Conservation (phyloP, 345 rosid genomes). For the Rhizophora mangle region DNA sequence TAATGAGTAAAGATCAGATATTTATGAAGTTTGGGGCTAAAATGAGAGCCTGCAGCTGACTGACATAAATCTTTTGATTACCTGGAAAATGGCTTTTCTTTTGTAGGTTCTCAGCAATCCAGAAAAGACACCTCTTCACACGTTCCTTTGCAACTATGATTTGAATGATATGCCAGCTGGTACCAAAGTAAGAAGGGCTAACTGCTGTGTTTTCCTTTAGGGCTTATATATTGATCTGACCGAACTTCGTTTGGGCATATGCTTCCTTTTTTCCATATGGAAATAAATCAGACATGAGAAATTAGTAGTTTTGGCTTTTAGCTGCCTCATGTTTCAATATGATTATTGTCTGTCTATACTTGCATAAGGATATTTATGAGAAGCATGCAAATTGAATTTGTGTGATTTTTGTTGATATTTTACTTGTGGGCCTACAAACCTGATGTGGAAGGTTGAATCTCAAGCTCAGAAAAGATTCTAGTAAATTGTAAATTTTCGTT, state of each 20-base stretch:
- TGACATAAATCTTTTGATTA: constrained; percentile 18
- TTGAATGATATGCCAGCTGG: constrained; percentile 94
- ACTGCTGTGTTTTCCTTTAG: neutral
- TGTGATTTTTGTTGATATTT: neutral
- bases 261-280: neutral
- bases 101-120: constrained; percentile 95
- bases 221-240: neutral
- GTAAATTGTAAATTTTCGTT: too few relatives aligned
- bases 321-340: neutral
- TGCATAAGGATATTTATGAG: neutral
- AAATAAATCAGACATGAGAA: neutral
- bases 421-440: neutral
- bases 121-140: constrained; percentile 95
- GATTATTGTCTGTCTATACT: neutral
- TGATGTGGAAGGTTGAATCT: neutral
- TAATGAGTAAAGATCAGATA: too few relatives aligned
- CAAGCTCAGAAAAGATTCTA: neutral
- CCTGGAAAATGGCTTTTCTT: constrained; percentile 11
- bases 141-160: constrained; percentile 91
- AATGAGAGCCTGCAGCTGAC: constrained; percentile 4
- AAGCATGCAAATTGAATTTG: constrained; percentile 1
- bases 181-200: constrained; percentile 48
- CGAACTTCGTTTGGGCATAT: neutral
- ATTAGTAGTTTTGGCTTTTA: neutral
- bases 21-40: neutral